Evolutionary conservation across 306 rosid species (phyloP), one percentile per base, ranked within the genome.

Genomic region (Cucurbita moschata): DNA sequence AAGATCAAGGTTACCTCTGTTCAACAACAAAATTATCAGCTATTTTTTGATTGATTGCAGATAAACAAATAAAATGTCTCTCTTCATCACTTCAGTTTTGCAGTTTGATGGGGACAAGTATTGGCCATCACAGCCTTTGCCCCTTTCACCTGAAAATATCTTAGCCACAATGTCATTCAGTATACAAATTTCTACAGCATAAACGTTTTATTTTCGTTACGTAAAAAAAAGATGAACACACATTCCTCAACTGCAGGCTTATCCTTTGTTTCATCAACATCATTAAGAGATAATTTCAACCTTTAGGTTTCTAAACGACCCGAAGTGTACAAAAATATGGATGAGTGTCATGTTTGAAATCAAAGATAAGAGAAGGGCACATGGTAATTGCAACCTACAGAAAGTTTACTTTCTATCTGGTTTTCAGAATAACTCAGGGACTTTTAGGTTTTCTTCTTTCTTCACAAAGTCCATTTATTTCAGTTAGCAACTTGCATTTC

Each of bases 191-290:
- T 66, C 54, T 12, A 66, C 18, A 4, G 39, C 38, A 44, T 21
- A 66, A 66, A 66, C 37, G 16, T 10, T 18, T 16, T 4, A 0
- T 1, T 35, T 6, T 38, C 13, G 21, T 7, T 21, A 21, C 23
- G 23, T 1, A 62, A 19, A 4, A 14, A 15, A 15, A 62, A 38
- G 4, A 61, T 1, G 47, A 37, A 38, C 68, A 37, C 23, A 9
- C 52, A 9, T 65, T 65, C 72, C 73, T 57, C n/a, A 68, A 68
- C 56, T 13, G 55, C 73, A 68, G 23, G 57, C 73, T 10, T 21
- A 30, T 68, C 8, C 43, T 7, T 42, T 21, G 38, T 26, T 21
- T 68, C 3, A 46, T 46, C 15, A 42, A 66, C 40, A 44, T 68
- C 26, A 7, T 68, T 7, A 15, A 11, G 73, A 47, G 42, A 68